Evolutionary conservation across 148 eudicot species (phyloP), one percentile per base, ranked within the genome.

Genomic region (Amaranthus cruentus): DNA sequence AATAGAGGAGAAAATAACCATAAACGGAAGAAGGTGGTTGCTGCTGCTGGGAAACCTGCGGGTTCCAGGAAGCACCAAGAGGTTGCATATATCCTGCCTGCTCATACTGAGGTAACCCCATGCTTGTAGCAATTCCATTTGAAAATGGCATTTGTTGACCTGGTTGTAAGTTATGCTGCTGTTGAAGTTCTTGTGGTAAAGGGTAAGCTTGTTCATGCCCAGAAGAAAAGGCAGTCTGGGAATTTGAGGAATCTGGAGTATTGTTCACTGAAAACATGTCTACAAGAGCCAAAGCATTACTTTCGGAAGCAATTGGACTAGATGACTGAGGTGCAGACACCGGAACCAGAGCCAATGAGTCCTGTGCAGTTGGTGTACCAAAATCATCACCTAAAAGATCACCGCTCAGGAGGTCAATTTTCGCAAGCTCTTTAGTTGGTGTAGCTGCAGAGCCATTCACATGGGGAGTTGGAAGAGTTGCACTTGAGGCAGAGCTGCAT

Each of bases 261-360:
- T 71, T 77, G 79, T 67, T 77, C 18, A 74, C 78, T 55, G 93
- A 75, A 75, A 89, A 91, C 96, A 94, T 87, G 82, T 91, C 91
- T 47, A 89, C 83, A 73, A 94, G 90, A 76, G 97, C 98, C 68
- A 94, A 85, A 77, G 98, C 90, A 81, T 94, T 89, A 71, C 87
- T 85, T 69, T 85, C 83, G 61, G 88, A 84, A 59, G 88, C 76
- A 47, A 81, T 83, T 48, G 98, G 96, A 81, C 82, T 86, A 48
- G 82, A 49, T 47, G 96, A 76, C 78, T 80, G 89, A n/a, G 93
- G 84, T 73, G 82, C 90, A 74, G 92, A 85, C 57, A 86, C 86
- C 6, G 98, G 98, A 68, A 95, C 96, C 74, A 95, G 81, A 44
- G 97, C 98, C 70, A 91, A 82, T 3, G 87, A 66, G 80, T 88